phyloP scores from a whole-genome alignment of 1,139 yeast genomes.

The Debaryomycetaceae sp. region DNA sequence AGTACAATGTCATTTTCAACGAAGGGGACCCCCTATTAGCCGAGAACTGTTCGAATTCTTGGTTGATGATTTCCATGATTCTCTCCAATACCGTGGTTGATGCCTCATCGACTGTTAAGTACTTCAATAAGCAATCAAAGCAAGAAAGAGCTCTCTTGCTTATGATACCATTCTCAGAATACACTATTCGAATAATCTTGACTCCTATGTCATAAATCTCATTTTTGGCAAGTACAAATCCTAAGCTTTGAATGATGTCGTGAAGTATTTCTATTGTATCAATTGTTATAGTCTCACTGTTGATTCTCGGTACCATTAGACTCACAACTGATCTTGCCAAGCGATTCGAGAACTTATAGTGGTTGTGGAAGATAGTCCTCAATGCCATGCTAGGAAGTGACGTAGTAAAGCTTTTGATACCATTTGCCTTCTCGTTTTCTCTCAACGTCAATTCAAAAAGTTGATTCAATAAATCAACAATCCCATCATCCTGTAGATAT shows the following conservation, averaged over 20 bases:
- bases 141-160: constrained; percentile 57
- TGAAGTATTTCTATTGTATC: constrained; percentile 65
- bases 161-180: constrained; percentile 44
- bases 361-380: constrained; percentile 51
- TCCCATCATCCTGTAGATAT: constrained; percentile 23
- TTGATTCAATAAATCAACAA: constrained; percentile 20
- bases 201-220: constrained; percentile 39
- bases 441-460: constrained; percentile 25
- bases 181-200: constrained; percentile 38
- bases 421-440: constrained; percentile 19
- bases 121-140: constrained; percentile 44
- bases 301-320: constrained; percentile 18
- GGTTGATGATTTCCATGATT: constrained; percentile 2
- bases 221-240: constrained; percentile 39
- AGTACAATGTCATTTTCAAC: constrained; percentile 8
- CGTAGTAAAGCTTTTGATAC: constrained; percentile 47
- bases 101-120: constrained; percentile 16
- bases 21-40: constrained; percentile 1
- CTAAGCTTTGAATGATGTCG: constrained; percentile 56
- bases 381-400: constrained; percentile 71
- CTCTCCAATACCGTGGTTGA: constrained; percentile 12
- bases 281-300: constrained; percentile 32
- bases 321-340: constrained; percentile 22
- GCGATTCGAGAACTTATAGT: constrained; percentile 15
- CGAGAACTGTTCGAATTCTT: constrained; percentile 2